phyloP scores from a whole-genome alignment of 768 basidiomycete genomes.

The Leccinum arenicola region DNA sequence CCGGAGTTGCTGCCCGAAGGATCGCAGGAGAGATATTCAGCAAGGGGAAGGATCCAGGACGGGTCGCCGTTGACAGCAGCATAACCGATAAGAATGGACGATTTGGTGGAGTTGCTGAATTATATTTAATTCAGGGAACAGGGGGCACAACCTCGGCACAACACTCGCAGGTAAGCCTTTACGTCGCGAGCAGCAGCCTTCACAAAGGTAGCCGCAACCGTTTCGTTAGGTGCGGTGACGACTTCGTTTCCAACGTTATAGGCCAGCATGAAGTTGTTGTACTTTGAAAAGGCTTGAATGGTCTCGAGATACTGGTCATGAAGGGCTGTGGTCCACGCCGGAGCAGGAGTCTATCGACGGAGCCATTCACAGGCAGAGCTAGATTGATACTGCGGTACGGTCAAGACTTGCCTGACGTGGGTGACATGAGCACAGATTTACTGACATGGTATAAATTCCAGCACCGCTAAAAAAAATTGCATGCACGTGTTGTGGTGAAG shows the following conservation, averaged over 20 bases:
- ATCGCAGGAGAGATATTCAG: slow-evolving; percentile 81
- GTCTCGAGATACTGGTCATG: slow-evolving; percentile 75
- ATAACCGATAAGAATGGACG: slow-evolving; percentile 74
- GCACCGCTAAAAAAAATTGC: slow-evolving; percentile 63
- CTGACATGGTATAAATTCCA: slow-evolving; percentile 88
- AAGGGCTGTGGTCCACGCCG: slow-evolving; percentile 81
- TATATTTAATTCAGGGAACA: background rate
- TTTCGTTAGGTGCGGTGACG: slow-evolving; percentile 50
- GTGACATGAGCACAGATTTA: slow-evolving; percentile 4
- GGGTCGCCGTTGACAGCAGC: slow-evolving; percentile 75
- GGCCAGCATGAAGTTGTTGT: slow-evolving; percentile 78
- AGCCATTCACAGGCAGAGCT: slow-evolving; percentile 81
- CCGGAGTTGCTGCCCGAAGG: slow-evolving; percentile 49
- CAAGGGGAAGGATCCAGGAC: slow-evolving; percentile 61
- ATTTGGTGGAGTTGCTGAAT: slow-evolving; percentile 58
- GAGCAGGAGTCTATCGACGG: slow-evolving; percentile 62
- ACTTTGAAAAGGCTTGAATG: slow-evolving; percentile 76
- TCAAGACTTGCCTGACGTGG: slow-evolving; percentile 7
- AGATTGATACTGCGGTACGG: slow-evolving; percentile 68
- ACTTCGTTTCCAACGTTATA: slow-evolving; percentile 91
- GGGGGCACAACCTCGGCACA: background rate
- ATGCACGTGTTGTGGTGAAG: slow-evolving; percentile 89
- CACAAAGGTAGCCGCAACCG: slow-evolving; percentile 71
- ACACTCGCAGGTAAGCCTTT: slow-evolving; percentile 77
- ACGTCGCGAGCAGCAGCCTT: slow-evolving; percentile 90